Conservation (phyloP, 305 asterid species). For the Fraxinus sp. region DNA sequence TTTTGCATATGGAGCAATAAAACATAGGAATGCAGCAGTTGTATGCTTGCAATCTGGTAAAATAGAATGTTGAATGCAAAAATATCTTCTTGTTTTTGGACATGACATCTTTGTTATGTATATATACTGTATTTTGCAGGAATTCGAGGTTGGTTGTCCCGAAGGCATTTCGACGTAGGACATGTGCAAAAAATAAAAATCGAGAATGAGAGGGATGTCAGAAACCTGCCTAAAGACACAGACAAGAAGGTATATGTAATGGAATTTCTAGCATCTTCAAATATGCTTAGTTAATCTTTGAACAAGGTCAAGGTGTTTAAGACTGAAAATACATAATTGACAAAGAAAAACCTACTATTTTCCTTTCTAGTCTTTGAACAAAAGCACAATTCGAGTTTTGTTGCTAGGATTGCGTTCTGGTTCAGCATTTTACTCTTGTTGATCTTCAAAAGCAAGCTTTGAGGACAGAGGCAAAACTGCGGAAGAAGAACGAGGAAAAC, state of each 20-base stretch:
- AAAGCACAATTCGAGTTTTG: neutral
- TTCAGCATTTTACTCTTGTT: slow-evolving; percentile 35
- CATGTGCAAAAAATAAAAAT: slow-evolving; percentile 5
- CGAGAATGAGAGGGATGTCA: slow-evolving; percentile 4
- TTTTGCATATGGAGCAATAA: slow-evolving; percentile 9
- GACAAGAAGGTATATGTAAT: slow-evolving; percentile 22
- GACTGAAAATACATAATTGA: neutral
- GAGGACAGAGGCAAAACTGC: slow-evolving; percentile 56
- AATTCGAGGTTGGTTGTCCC: slow-evolving; percentile 35
- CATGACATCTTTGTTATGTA: neutral
- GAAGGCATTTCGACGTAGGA: slow-evolving; percentile 14
- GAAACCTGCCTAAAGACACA: neutral
- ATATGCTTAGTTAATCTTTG: neutral
- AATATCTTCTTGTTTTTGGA: neutral
- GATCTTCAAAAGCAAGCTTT: slow-evolving; percentile 57
- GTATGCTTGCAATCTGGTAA: slow-evolving; percentile 39
- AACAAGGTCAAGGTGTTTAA: neutral
- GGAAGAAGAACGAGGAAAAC: slow-evolving; percentile 56
- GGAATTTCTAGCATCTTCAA: slow-evolving; percentile 10
- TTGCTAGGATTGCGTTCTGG: slow-evolving; percentile 36
- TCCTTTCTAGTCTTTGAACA: neutral
- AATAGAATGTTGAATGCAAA: neutral
- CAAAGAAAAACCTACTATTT: neutral
- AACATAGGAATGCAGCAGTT: slow-evolving; percentile 30
- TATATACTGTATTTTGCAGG: slow-evolving; percentile 20